Conservation (phyloP, 176 grass and related monocot genomes). For the Oryza officinalis region DNA sequence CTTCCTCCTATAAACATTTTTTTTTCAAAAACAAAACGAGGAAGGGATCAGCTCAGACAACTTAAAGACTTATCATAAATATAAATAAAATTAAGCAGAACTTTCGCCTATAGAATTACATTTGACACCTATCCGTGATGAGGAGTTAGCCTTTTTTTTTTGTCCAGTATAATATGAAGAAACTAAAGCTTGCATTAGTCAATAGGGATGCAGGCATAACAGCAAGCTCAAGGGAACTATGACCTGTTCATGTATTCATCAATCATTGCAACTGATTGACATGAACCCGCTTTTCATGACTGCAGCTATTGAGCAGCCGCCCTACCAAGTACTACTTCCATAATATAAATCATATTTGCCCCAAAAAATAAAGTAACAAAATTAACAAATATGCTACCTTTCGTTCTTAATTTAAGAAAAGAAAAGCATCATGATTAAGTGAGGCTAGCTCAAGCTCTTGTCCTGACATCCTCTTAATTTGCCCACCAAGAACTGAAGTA, state of each 20-base stretch:
- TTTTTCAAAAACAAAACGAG: not conserved
- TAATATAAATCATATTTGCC: constrained; percentile 20
- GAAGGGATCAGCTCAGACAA: constrained; percentile 4
- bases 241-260: not conserved
- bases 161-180: not conserved
- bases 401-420: not conserved
- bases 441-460: not conserved
- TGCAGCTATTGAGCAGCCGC: constrained; percentile 22
- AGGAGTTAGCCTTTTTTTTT: not conserved
- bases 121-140: not conserved
- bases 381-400: not conserved
- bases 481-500: not conserved
- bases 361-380: not conserved
- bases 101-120: not conserved
- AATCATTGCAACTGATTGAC: not conserved
- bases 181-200: not conserved
- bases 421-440: constrained; percentile 14
- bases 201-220: not conserved
- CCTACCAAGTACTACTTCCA: constrained; percentile 15
- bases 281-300: constrained; percentile 13
- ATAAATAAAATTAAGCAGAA: constrained; percentile 7
- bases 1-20: constrained; percentile 32
- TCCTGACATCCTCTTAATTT: not conserved
- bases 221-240: not conserved
- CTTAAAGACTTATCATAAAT: not conserved